Evolutionary conservation across 2,329 filamentous ascomycete species (phyloP).

Genomic region (Diplodia scrobiculata): DNA sequence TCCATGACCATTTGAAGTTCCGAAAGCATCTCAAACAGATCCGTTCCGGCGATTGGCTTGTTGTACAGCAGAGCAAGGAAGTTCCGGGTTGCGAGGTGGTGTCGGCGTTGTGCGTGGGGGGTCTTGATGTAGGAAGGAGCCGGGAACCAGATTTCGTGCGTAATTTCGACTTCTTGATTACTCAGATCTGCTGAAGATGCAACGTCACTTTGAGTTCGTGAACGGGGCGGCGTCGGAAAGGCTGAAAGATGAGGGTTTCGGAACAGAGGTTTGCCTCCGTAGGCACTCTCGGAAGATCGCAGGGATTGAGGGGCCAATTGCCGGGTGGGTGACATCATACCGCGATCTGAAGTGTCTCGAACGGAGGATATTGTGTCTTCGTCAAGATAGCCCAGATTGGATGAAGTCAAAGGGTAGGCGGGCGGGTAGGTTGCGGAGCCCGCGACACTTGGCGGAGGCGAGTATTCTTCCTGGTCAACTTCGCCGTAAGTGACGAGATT

Average conservation of each 20-base stretch:
- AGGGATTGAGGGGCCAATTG: conserved; percentile 2
- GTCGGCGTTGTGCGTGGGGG: conserved; percentile 55
- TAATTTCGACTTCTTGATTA: conserved; percentile 34
- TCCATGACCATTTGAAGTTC: conserved; percentile 65
- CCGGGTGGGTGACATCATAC: conserved; percentile 18
- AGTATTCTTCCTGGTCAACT: conserved; percentile 39
- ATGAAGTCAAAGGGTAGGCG: conserved; percentile 13
- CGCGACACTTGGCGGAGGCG: conserved; percentile 16
- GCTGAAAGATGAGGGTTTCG: conserved; percentile 6
- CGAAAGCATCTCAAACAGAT: conserved; percentile 63
- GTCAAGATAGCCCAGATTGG: conserved; percentile 22
- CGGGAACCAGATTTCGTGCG: conserved; percentile 62
- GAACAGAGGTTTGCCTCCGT: conserved; percentile 3
- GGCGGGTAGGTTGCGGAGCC: conserved; percentile 19
- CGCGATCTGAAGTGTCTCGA: conserved; percentile 13
- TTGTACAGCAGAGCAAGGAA: conserved; percentile 67
- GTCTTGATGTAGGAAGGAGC: conserved; percentile 54
- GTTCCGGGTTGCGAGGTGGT: conserved; percentile 69
- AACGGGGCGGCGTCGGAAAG: conserved; percentile 20
- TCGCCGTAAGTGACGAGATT: conserved; percentile 43
- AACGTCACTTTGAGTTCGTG: conserved; percentile 28
- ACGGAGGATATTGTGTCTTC: conserved; percentile 4
- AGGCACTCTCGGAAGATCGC: conserved; percentile 4
- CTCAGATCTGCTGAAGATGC: conserved; percentile 24
- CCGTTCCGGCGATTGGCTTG: conserved; percentile 65